phyloP scores from a whole-genome alignment of 257 asterid species.

The Penstemon davidsonii region DNA sequence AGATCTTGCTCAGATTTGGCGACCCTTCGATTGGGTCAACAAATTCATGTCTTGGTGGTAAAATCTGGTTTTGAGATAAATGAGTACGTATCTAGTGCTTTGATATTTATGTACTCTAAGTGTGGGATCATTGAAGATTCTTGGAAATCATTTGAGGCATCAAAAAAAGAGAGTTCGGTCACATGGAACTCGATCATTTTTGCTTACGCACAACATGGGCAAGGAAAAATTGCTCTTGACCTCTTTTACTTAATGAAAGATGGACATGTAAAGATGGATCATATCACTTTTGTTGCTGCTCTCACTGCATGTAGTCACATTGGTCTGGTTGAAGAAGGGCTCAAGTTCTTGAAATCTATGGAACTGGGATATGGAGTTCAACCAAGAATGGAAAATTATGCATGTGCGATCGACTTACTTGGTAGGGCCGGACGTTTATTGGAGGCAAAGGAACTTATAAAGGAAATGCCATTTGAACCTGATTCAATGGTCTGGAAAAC shows the following conservation, averaged over 20 bases:
- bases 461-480: constrained; percentile 73
- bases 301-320: constrained; percentile 87
- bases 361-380: constrained; percentile 52
- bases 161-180: constrained; percentile 56
- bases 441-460: constrained; percentile 62
- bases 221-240: constrained; percentile 65
- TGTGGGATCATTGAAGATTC: constrained; percentile 82
- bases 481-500: constrained; percentile 83
- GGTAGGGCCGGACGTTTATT: constrained; percentile 73
- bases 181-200: constrained; percentile 87
- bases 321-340: constrained; percentile 81
- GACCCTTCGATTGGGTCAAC: constrained; percentile 62
- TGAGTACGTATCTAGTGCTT: constrained; percentile 65
- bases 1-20: constrained; percentile 91
- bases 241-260: constrained; percentile 55
- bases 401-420: constrained; percentile 80
- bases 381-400: constrained; percentile 81
- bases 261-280: constrained; percentile 61
- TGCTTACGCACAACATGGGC: constrained; percentile 86
- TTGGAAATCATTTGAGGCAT: constrained; percentile 58
- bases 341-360: constrained; percentile 55
- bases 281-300: constrained; percentile 81
- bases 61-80: constrained; percentile 57
- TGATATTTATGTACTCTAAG: constrained; percentile 81
- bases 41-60: constrained; percentile 60